A percentile compares a stretch with the other conserved stretches of the same genome.
These are phyloP conservation scores for Boletus huronensis DNA, from an alignment of 768 basidiomycete species.

Conservation along the genomic window DNA sequence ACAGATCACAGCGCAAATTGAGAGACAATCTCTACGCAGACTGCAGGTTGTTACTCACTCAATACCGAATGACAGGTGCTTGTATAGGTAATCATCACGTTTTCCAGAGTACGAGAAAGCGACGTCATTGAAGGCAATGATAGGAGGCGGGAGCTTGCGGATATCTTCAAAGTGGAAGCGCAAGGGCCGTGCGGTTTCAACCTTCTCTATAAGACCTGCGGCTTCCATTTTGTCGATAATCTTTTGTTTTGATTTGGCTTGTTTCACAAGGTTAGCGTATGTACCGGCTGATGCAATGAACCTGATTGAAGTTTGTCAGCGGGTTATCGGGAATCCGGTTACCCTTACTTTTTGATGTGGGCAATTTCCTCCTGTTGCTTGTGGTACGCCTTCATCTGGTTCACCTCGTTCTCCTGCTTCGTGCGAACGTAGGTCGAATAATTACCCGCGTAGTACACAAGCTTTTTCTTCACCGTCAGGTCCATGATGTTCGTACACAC, in stretches of 20 bases:
- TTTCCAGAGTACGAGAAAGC: conserved; percentile 95
- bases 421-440: conserved; percentile 97
- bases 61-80: conserved; percentile 92
- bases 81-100: conserved; percentile 83
- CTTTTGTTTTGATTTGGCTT: conserved; percentile 99
- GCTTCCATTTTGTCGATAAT: conserved; percentile 99
- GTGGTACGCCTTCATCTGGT: conserved; percentile 98
- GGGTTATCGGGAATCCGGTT: neutral
- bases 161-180: conserved; percentile 97
- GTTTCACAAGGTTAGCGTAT: conserved; percentile 97
- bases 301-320: conserved; percentile 35
- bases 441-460: conserved; percentile 94
- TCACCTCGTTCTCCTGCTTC: conserved; percentile 95
- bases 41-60: conserved; percentile 57
- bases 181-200: conserved; percentile 70
- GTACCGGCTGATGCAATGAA: conserved; percentile 99
- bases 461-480: conserved; percentile 85
- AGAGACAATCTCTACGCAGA: conserved; percentile 5
- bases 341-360: conserved; percentile 90
- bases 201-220: conserved; percentile 91
- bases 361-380: conserved; percentile 99
- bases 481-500: conserved; percentile 99
- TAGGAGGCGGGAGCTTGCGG: conserved; percentile 89
- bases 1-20: conserved; percentile 2
- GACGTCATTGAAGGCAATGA: conserved; percentile 92